Evolutionary conservation across 371 early-diverging fungal species (phyloP), one percentile per base, ranked within the genome.

Genomic region (Entomophthora muscae): DNA sequence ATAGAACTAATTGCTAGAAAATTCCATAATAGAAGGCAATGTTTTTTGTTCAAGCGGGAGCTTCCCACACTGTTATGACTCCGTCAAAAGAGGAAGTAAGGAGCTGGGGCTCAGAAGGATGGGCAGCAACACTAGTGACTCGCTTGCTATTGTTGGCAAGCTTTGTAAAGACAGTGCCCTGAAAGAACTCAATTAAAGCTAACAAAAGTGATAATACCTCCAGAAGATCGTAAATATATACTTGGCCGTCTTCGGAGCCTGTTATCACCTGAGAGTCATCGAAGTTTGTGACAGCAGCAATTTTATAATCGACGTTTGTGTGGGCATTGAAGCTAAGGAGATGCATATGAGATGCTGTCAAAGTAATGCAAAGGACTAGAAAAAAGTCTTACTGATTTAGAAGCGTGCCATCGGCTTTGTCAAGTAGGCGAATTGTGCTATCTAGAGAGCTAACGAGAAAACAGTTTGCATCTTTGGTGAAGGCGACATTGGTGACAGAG

Each of bases 221-320:
- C 12, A 89, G 72, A 26, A 89, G 72, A 72, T 91, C 89, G 89
- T 93, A 95, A 55, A 88, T 75, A 67, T 79, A 82, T 0, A 94
- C 80, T 53, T 73, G 71, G n/a, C 92, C 92, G 66, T 94, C 91
- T 68, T 95, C 95, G 26, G 90, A 89, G 2, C 96, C 96, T 59
- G 89, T 86, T 42, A 91, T 75, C 1, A 90, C 88, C 66, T 81
- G 69, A 0, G 85, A 80, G 66, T 90, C 91, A 42, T 78, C 80
- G 63, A 24, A 55, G 56, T 27, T 55, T 3, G 24, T 24, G 22
- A n/a, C 26, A 7, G 56, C 56, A 24, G 24, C 56, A 12, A 55
- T 26, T 27, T 24, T 55, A 55, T 55, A 55, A 55, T 27, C 28
- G 7, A 12, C 13, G n/a, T 55, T 55, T 12, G 17, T 55, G 28